Evolutionary conservation across 805 yeast genomes (phyloP).

Genomic region (Pichia thaimueangensis): DNA sequence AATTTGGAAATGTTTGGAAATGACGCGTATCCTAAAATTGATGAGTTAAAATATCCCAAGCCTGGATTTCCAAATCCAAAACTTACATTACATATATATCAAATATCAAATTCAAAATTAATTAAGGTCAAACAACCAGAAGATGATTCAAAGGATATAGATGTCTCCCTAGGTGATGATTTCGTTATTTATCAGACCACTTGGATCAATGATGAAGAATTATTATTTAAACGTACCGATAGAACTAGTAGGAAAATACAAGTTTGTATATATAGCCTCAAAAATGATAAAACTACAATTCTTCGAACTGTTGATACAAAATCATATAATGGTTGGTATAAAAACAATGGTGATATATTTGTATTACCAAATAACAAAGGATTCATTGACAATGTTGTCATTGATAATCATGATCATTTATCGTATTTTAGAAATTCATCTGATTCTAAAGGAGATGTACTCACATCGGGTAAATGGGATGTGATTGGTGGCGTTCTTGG

Average conservation of each 20-base stretch:
- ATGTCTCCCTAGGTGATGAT: constrained; percentile 34
- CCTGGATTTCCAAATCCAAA: constrained; percentile 63
- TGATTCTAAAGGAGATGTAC: constrained; percentile 34
- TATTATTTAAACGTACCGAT: constrained; percentile 57
- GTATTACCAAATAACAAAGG: constrained; percentile 41
- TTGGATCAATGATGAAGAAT: constrained; percentile 47
- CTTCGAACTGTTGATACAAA: constrained; percentile 40
- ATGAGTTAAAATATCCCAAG: constrained; percentile 58
- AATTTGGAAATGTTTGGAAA: constrained; percentile 46
- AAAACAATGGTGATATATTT: constrained; percentile 32
- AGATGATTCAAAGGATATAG: constrained; percentile 6
- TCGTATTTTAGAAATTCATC: constrained; percentile 46
- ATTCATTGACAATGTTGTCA: constrained; percentile 56
- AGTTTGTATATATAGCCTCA: constrained; percentile 38
- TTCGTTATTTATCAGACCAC: constrained; percentile 53
- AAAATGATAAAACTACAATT: constrained; percentile 26
- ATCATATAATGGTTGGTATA: constrained; percentile 50
- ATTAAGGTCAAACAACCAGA: constrained; percentile 24
- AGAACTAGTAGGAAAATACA: constrained; percentile 53
- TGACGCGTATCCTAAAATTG: constrained; percentile 40
- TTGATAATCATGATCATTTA: constrained; percentile 54
- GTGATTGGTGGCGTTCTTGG: constrained; percentile 43
- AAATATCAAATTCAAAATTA: constrained; percentile 25
- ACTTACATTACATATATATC: constrained; percentile 40
- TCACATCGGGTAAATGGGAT: constrained; percentile 47